Evolutionary conservation across 306 rosid species (phyloP).

Genomic region (Ochetophila trinervis): DNA sequence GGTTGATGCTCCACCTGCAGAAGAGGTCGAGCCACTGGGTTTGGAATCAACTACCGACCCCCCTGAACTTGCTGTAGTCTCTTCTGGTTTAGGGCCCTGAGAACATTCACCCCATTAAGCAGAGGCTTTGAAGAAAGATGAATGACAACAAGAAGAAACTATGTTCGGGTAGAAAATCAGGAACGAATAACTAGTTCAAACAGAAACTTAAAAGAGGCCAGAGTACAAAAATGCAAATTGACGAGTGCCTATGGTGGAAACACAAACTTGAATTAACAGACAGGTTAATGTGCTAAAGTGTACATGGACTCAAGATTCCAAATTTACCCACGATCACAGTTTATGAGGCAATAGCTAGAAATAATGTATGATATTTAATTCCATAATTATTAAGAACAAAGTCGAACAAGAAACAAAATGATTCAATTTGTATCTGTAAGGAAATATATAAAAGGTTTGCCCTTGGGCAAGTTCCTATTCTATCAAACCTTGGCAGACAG

Average conservation of each 20-base stretch:
- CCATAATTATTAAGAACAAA: not conserved
- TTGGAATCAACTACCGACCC: constrained; percentile 61
- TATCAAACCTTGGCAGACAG: not conserved
- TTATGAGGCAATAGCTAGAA: not conserved
- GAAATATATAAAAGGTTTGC: not conserved
- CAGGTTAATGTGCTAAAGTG: no score
- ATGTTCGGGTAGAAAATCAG: not conserved
- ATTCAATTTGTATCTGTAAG: not conserved
- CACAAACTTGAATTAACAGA: not conserved
- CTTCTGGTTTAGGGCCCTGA: constrained; percentile 84
- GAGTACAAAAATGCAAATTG: not conserved
- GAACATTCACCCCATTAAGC: not conserved
- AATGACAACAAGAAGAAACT: not conserved
- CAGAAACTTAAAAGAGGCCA: not conserved
- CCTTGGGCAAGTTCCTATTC: not conserved
- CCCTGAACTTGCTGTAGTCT: constrained; percentile 42
- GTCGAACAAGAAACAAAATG: not conserved
- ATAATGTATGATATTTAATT: not conserved
- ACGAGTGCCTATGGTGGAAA: not conserved
- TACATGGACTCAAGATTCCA: not conserved
- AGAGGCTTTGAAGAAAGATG: not conserved
- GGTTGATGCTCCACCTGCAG: constrained; percentile 47
- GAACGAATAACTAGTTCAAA: no score
- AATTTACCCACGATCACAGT: not conserved
- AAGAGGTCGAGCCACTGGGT: constrained; percentile 42